Percentiles rank a stretch among this genome's conserved stretches.
Evolutionary conservation across 179 eudicot genomes (phyloP).

Genomic region (Nepenthes alata): DNA sequence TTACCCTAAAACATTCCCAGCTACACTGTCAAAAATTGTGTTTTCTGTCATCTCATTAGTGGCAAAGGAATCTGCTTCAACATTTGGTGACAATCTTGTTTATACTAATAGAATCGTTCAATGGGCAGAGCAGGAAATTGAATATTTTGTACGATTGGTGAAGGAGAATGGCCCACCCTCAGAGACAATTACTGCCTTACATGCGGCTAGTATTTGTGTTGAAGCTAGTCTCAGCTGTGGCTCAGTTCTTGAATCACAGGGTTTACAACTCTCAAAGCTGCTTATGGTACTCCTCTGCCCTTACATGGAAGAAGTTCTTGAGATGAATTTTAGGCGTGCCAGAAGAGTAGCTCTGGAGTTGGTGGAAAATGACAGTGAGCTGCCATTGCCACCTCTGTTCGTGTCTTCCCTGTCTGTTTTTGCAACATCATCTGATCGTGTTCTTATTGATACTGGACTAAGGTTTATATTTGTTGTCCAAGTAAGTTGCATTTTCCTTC

Average conservation of each 20-base stretch:
- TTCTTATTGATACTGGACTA: slow-evolving; percentile 57
- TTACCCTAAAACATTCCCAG: slow-evolving; percentile 78
- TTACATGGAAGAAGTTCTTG: slow-evolving; percentile 81
- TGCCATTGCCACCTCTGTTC: slow-evolving; percentile 67
- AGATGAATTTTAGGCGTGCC: slow-evolving; percentile 78
- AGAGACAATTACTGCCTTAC: slow-evolving; percentile 65
- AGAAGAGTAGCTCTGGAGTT: slow-evolving; percentile 55
- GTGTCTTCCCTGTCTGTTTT: slow-evolving; percentile 69
- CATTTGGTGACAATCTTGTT: slow-evolving; percentile 79
- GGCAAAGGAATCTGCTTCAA: slow-evolving; percentile 50
- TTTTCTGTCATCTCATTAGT: slow-evolving; percentile 63
- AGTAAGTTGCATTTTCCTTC: slow-evolving; percentile 33
- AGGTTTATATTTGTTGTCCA: slow-evolving; percentile 59
- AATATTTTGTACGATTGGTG: slow-evolving; percentile 64
- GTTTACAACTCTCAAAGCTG: slow-evolving; percentile 64
- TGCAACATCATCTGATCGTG: slow-evolving; percentile 49
- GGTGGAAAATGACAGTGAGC: slow-evolving; percentile 39
- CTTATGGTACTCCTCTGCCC: slow-evolving; percentile 79
- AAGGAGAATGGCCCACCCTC: slow-evolving; percentile 85
- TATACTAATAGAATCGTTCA: slow-evolving; percentile 64
- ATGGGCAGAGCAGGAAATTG: slow-evolving; percentile 92
- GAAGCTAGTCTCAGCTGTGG: slow-evolving; percentile 80
- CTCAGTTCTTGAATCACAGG: slow-evolving; percentile 59
- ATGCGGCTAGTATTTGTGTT: slow-evolving; percentile 71
- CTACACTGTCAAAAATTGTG: slow-evolving; percentile 64